phyloP scores from a whole-genome alignment of 2,329 filamentous ascomycete species.

The Pseudopyrenochaeta lycopersici region DNA sequence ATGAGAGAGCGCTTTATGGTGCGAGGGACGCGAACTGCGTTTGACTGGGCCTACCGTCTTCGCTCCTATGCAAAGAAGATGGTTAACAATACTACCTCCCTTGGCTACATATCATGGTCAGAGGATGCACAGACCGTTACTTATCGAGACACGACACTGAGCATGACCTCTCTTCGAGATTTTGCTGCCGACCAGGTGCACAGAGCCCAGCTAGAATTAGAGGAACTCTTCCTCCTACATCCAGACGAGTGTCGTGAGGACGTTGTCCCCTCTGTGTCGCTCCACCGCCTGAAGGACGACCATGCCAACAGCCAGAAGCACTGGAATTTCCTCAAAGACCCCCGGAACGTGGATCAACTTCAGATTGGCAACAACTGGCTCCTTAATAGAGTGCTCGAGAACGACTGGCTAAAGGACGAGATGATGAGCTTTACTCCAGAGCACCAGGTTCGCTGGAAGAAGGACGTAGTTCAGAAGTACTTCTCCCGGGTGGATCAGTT shows the following conservation, averaged over 20 bases:
- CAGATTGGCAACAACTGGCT: background rate
- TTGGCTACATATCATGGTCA: constrained; percentile 6
- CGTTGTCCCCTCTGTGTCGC: background rate
- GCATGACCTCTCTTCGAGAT: background rate
- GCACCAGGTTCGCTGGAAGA: background rate
- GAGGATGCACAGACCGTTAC: constrained; percentile 1
- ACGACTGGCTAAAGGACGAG: background rate
- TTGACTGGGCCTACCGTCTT: constrained; percentile 6
- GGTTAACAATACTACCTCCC: constrained; percentile 4
- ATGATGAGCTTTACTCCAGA: background rate
- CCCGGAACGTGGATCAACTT: constrained; percentile 3
- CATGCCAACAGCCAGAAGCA: constrained; percentile 1
- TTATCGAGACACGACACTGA: background rate
- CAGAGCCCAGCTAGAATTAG: constrained; percentile 2
- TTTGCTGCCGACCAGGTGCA: constrained; percentile 1
- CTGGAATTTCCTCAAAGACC: constrained; percentile 9
- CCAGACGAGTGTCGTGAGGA: background rate
- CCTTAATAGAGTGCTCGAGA: background rate
- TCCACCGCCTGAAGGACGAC: background rate
- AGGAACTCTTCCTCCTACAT: background rate
- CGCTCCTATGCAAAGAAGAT: constrained; percentile 13
- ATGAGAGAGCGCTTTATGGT: constrained; percentile 22
- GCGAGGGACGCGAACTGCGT: constrained; percentile 10
- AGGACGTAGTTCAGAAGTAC: background rate
- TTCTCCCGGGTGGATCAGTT: constrained; percentile 5